Conservation (phyloP, 2,329 filamentous ascomycete genomes). For the Stagonosporopsis rhizophila region DNA sequence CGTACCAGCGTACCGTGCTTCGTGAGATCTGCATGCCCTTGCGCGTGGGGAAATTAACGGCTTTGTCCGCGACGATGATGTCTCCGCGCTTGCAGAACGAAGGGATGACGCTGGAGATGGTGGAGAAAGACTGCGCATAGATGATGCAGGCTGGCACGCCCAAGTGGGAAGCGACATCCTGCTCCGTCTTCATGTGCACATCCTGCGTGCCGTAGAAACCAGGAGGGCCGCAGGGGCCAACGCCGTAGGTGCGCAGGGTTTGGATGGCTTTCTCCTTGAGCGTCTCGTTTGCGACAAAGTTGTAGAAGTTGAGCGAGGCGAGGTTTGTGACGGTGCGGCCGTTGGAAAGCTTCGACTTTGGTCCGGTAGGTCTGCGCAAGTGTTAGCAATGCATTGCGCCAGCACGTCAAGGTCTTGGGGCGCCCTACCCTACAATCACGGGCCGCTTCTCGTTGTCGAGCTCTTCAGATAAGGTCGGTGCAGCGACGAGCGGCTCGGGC, state of each 20-base stretch:
- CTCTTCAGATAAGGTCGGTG: conserved; percentile 77
- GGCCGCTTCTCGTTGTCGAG: conserved; percentile 83
- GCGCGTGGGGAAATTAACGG: conserved; percentile 90
- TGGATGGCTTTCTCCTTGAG: conserved; percentile 96
- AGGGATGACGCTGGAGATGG: conserved; percentile 95
- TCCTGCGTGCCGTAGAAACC: conserved; percentile 99
- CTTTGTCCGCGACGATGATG: conserved; percentile 93
- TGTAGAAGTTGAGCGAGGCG: conserved; percentile 96
- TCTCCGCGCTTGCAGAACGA: conserved; percentile 97
- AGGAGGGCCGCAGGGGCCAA: conserved; percentile 94
- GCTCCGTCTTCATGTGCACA: conserved; percentile 95
- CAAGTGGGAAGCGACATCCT: conserved; percentile 88
- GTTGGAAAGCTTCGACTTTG: conserved; percentile 85
- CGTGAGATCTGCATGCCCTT: conserved; percentile 93
- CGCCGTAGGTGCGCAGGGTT: conserved; percentile 91
- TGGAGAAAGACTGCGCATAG: conserved; percentile 95
- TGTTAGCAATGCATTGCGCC: conserved; percentile 20
- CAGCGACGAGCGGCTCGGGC: conserved; percentile 85
- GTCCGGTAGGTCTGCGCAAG: conserved; percentile 75
- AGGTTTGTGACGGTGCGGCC: conserved; percentile 93
- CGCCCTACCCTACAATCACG: conserved; percentile 79
- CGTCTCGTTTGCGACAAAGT: conserved; percentile 89
- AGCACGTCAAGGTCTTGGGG: neutral
- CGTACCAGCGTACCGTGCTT: conserved; percentile 90
- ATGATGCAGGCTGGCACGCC: conserved; percentile 90